Base-by-base conservation (phyloP, 192 early-diverging fungal genomes). In the Mortierella alpina region DNA sequence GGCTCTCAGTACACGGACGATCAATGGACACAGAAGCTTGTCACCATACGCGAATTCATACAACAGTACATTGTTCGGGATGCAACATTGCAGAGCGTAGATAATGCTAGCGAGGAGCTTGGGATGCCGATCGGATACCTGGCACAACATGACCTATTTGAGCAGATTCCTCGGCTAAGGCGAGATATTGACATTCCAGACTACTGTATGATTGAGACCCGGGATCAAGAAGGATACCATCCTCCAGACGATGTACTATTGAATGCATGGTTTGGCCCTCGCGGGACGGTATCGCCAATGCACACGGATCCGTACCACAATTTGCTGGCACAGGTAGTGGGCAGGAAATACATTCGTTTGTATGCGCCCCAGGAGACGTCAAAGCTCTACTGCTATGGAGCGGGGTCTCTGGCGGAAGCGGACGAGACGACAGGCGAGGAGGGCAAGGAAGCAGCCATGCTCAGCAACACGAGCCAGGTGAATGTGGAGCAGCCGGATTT, bases 201-300 rank as follows among this genome's bases (percentile, higher is more conserved):
- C 54, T 97, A 95, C 79, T 93, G 93, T 45, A 84, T 87, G 75
- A 85, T 88, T 2, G 83, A 84, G 54, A 83, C 71, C 12, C 63
- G 4, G 13, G 59, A 46, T 73, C 87, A 39, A 73, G 84, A 48
- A 5, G 68, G 45, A 49, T 71, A 77, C 41, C 9, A 22, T 40
- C 83, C 82, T 15, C 72, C 83, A 5, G 82, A 78, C 2, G 88
- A 86, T 48, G 86, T 91, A 3, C 69, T 85, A 11, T 73, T 86
- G 60, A 89, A 93, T 72, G 87, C 90, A 0, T 97, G 96, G 96
- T 86, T 97, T 66, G 96, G 96, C 2, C 96, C 96, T 2, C 45
- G 56, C 17, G 87, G 88, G 3, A 97, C 96, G 0, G 83, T 96
- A 0, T 95, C 96, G 7, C 95, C 96, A 0, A 82, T 96, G 69